These are phyloP conservation scores for Kandelia obovata DNA, from an alignment of 345 rosid species.

Conservation along the genomic window DNA sequence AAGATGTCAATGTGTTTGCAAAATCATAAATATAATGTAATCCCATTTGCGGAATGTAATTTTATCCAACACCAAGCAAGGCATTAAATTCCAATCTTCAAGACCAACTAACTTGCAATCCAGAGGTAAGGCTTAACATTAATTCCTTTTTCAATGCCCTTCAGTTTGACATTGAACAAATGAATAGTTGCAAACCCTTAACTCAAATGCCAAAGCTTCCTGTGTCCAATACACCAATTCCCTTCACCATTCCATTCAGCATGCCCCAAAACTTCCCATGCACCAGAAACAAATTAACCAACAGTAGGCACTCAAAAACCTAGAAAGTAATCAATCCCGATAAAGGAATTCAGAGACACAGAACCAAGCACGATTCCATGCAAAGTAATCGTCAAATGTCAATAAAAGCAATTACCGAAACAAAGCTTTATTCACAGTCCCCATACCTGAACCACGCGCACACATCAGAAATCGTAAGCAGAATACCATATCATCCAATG, in stretches of 20 bases:
- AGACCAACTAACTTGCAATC: neutral
- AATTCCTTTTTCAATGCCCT: neutral
- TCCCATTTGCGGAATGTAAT: neutral
- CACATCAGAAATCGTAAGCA: conserved; percentile 18
- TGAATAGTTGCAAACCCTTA: neutral
- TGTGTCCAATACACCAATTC: neutral
- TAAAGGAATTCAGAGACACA: conserved; percentile 5
- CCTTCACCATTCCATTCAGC: too few relatives aligned
- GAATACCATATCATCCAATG: conserved; percentile 13
- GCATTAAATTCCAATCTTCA: too few relatives aligned
- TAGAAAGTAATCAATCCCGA: neutral
- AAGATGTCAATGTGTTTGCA: neutral
- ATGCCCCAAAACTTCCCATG: too few relatives aligned
- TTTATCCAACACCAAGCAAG: neutral
- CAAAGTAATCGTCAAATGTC: conserved; percentile 5
- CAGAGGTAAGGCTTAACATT: neutral
- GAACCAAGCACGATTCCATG: conserved; percentile 5
- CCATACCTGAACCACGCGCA: conserved; percentile 1
- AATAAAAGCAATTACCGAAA: neutral
- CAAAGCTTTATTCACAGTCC: neutral
- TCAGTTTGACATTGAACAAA: neutral
- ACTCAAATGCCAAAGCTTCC: conserved; percentile 3
- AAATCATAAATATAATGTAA: neutral
- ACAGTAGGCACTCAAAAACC: too few relatives aligned
- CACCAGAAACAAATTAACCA: neutral